phyloP scores from a whole-genome alignment of 148 eudicot species.

The Amaranthus cruentus region DNA sequence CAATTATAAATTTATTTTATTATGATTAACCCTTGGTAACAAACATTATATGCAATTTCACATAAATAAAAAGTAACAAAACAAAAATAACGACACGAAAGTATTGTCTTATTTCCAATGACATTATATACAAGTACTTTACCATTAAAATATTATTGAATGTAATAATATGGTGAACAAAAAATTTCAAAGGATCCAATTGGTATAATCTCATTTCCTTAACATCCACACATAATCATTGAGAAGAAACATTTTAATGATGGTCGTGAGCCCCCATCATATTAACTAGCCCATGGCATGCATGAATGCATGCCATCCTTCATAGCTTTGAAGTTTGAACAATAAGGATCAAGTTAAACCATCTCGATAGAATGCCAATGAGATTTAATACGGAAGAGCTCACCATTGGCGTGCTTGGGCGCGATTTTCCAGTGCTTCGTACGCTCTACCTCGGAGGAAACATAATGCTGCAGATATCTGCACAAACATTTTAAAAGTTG shows the following conservation, averaged over 20 bases:
- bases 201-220: neutral
- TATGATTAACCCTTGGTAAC: no score
- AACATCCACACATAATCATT: neutral
- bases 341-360: neutral
- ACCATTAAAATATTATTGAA: no score
- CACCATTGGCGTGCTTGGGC: constrained; percentile 89
- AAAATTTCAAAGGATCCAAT: neutral
- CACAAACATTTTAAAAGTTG: constrained; percentile 8
- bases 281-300: neutral
- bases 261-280: neutral
- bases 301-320: neutral
- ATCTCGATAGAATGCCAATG: neutral
- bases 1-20: no score
- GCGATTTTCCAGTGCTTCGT: constrained; percentile 91
- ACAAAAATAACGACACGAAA: no score
- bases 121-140: no score
- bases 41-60: no score
- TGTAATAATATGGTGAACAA: no score
- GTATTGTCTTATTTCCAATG: no score
- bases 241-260: neutral
- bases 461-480: constrained; percentile 92
- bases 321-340: neutral
- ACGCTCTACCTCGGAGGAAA: constrained; percentile 92
- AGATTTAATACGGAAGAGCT: constrained; percentile 20
- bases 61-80: no score